phyloP scores from a whole-genome alignment of 2,329 filamentous ascomycete species.

The Westerdykella sp. region DNA sequence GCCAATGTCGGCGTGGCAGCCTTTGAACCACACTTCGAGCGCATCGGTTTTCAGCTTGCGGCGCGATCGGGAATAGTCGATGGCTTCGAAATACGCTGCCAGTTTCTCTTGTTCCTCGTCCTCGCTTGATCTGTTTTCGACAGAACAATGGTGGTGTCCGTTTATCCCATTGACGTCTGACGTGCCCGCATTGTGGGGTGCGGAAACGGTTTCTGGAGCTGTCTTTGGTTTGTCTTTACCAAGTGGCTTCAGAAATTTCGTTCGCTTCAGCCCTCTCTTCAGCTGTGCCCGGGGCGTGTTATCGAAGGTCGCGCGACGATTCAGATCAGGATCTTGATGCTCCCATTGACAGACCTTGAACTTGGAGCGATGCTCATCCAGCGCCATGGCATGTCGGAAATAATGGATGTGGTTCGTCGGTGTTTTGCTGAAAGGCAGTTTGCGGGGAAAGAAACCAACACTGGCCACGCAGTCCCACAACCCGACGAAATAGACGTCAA shows the following conservation, averaged over 20 bases:
- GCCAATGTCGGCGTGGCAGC: conserved; percentile 40
- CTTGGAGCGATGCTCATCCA: conserved; percentile 42
- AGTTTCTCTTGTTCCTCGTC: conserved; percentile 8
- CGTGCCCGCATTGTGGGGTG: too few species aligned
- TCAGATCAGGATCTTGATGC: conserved; percentile 18
- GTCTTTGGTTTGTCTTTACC: conserved; percentile 1
- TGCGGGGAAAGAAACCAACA: conserved; percentile 41
- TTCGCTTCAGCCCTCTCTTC: conserved; percentile 1
- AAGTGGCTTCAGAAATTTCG: background rate
- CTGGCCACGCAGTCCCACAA: conserved; percentile 40
- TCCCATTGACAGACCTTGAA: conserved; percentile 40
- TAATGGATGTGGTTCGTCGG: conserved; percentile 36
- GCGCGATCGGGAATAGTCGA: conserved; percentile 10
- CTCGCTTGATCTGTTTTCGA: background rate
- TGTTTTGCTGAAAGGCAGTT: conserved; percentile 39
- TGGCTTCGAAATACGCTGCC: conserved; percentile 11
- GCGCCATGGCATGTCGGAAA: conserved; percentile 42
- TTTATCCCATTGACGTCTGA: too few species aligned
- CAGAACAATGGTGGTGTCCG: background rate
- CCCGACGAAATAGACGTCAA: conserved; percentile 41
- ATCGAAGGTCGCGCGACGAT: conserved; percentile 4
- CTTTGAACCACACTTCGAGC: conserved; percentile 41
- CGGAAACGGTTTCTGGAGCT: too few species aligned
- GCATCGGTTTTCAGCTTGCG: conserved; percentile 19
- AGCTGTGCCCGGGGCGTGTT: conserved; percentile 6